A percentile compares a stretch with the other conserved stretches of the same genome.
Evolutionary conservation across 202 grass and related monocot genomes (phyloP).

Genomic region (Brachypodium distachyon): DNA sequence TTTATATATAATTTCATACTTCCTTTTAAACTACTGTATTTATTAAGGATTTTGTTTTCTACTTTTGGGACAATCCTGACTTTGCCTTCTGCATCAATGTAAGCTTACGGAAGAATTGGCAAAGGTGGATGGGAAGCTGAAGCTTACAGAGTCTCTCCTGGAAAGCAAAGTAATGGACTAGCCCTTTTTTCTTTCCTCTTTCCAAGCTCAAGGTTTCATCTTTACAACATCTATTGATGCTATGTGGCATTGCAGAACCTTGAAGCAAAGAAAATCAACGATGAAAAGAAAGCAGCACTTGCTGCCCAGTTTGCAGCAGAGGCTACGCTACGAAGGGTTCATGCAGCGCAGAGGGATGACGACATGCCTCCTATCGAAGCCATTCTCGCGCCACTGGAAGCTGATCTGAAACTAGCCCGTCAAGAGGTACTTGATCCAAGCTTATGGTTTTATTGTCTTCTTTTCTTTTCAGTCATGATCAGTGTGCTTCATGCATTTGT

Average conservation of each 20-base stretch:
- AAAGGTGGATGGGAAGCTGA: conserved; percentile 86
- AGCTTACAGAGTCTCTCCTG: conserved; percentile 85
- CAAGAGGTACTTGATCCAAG: conserved; percentile 48
- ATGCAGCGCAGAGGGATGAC: conserved; percentile 92
- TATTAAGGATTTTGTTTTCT: too few species aligned
- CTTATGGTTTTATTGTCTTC: background rate
- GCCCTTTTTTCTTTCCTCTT: background rate
- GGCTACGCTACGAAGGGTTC: conserved; percentile 88
- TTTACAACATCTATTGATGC: background rate
- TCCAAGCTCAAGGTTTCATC: background rate
- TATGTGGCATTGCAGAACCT: conserved; percentile 54
- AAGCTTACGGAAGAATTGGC: conserved; percentile 94
- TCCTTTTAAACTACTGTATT: too few species aligned
- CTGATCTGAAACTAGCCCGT: conserved; percentile 79
- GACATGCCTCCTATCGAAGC: conserved; percentile 98
- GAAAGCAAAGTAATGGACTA: conserved; percentile 64
- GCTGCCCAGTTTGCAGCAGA: conserved; percentile 91
- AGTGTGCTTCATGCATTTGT: background rate
- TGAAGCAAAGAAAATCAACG: conserved; percentile 95
- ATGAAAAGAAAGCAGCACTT: conserved; percentile 91
- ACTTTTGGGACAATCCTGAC: conserved; percentile 10
- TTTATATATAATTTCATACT: background rate
- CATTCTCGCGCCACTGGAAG: conserved; percentile 91
- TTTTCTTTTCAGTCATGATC: background rate
- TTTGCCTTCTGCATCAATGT: conserved; percentile 39